Evolutionary conservation across 2,329 filamentous ascomycete species (phyloP).

Genomic region (Pseudogymnoascus sp.): DNA sequence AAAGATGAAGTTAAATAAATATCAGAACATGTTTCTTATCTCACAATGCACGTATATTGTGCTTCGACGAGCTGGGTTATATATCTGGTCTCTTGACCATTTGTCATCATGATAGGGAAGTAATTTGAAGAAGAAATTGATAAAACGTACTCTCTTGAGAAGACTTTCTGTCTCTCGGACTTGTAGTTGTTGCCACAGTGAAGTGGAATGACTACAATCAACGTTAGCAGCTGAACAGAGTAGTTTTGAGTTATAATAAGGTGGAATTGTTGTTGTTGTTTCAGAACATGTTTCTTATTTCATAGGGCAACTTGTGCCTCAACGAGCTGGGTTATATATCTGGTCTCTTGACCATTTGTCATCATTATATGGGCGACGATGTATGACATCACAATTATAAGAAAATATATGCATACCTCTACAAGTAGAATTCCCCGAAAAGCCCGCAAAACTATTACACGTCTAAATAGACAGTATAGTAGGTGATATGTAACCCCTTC

Average conservation of each 20-base stretch:
- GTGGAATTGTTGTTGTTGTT: background rate
- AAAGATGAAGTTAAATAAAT: background rate
- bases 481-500: conserved; percentile 8
- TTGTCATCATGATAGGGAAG: conserved; percentile 4
- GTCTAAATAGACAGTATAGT: background rate
- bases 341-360: conserved; percentile 10
- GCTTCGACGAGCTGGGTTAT: conserved; percentile 10
- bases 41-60: conserved; percentile 7
- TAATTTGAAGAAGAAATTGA: background rate
- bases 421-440: background rate
- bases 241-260: background rate
- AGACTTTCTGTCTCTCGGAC: background rate
- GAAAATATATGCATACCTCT: conserved; percentile 5
- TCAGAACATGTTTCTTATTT: conserved; percentile 10
- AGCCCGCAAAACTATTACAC: background rate
- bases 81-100: conserved; percentile 9
- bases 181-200: background rate
- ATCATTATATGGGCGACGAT: background rate
- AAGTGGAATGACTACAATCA: background rate
- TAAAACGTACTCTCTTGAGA: background rate
- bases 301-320: background rate
- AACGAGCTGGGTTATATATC: conserved; percentile 10
- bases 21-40: conserved; percentile 7
- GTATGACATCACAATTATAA: background rate
- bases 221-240: background rate